Evolutionary conservation across 2,329 filamentous ascomycete genomes (phyloP), one percentile per base, ranked within the genome.

Genomic region (Colletotrichum cuscutae): DNA sequence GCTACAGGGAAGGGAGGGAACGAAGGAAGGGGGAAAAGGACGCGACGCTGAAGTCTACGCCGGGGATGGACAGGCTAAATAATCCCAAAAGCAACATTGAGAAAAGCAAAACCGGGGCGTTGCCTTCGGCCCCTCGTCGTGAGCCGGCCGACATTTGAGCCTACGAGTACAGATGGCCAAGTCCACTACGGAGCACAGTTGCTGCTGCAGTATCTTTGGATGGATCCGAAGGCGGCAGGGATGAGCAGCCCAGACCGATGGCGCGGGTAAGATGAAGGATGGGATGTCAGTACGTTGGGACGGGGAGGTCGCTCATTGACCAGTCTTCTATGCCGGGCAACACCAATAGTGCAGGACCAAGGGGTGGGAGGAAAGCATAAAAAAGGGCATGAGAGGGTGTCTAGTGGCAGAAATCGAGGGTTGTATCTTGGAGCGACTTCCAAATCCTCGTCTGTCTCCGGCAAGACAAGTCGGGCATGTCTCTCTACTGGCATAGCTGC

Each of bases 61-160:
- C 15, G 74, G 74, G 74, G 58, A 58, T 26, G 24, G 60, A 65
- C 72, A 30, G 61, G 61, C 68, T 72, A 75, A 72, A 74, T 74
- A 62, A 64, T 61, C 60, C 26, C 26, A 46, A 52, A 65, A 53
- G 30, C n/a, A 65, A 22, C n/a, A 56, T 70, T n/a, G 35, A n/a
- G 9, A 26, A 35, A 54, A 42, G 32, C 19, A 26, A 46, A 54
- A 42, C 59, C 30, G 32, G 70, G 69, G 69, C 58, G 19, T 63
- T 32, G 30, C 28, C 28, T 61, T 59, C 35, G 56, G 58, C 28
- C 32, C 52, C 65, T 68, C 65, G 28, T 63, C 46, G 66, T 60
- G 30, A 70, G 70, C 59, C 60, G 56, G 54, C 66, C 32, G 46
- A 61, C 13, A 65, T 46, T 49, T 60, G 24, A 28, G 42, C 59